phyloP scores from a whole-genome alignment of 768 basidiomycete species.

The Phaeotremella fagi region DNA sequence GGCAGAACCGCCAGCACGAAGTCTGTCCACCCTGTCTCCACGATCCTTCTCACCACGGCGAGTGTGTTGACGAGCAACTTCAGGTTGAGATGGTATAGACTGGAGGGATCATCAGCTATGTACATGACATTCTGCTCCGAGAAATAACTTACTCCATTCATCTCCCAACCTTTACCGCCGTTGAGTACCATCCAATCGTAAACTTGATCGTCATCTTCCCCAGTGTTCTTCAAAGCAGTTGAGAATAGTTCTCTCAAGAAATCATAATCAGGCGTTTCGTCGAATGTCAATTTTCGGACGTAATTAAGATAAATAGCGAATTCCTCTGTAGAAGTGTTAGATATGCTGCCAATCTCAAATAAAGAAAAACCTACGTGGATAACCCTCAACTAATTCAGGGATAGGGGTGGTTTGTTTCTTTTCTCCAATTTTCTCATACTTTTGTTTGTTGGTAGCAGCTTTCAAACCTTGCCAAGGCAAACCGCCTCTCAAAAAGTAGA shows the following conservation, averaged over 20 bases:
- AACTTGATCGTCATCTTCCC: slow-evolving; percentile 84
- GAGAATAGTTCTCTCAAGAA: slow-evolving; percentile 91
- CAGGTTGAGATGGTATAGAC: slow-evolving; percentile 29
- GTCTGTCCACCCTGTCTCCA: slow-evolving; percentile 37
- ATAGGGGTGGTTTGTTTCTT: slow-evolving; percentile 98
- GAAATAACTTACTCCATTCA: slow-evolving; percentile 60
- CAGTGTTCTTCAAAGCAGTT: slow-evolving; percentile 86
- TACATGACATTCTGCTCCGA: background rate
- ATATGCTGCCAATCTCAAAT: background rate
- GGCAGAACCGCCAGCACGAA: slow-evolving; percentile 29
- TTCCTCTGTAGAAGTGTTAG: slow-evolving; percentile 62
- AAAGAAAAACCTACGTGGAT: slow-evolving; percentile 54
- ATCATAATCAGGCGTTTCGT: slow-evolving; percentile 98
- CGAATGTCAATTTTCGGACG: slow-evolving; percentile 96
- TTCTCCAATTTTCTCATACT: slow-evolving; percentile 99
- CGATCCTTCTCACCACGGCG: slow-evolving; percentile 41
- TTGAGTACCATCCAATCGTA: slow-evolving; percentile 97
- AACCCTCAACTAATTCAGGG: slow-evolving; percentile 92
- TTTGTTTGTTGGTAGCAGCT: slow-evolving; percentile 99
- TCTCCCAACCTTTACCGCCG: slow-evolving; percentile 92
- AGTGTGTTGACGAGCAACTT: slow-evolving; percentile 36
- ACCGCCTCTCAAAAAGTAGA: slow-evolving; percentile 97
- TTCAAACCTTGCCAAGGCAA: slow-evolving; percentile 98
- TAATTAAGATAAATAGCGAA: slow-evolving; percentile 99
- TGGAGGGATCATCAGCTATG: slow-evolving; percentile 12